Evolutionary conservation across 2,329 filamentous ascomycete genomes (phyloP), one percentile per base, ranked within the genome.

Genomic region (Paracoccidioides brasiliensis): DNA sequence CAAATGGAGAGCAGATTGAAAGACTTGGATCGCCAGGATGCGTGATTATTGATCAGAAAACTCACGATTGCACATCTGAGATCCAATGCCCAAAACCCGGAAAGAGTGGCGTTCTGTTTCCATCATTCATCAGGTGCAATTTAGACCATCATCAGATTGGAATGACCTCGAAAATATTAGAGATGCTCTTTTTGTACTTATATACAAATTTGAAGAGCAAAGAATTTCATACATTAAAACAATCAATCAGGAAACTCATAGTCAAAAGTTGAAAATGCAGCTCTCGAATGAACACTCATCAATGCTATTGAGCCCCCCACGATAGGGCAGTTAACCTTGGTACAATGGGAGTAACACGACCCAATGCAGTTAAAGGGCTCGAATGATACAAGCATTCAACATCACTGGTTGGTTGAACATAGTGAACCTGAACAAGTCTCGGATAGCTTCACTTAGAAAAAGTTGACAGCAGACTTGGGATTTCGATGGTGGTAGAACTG

Each of bases 311-410:
- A 22, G 22, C 1, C 22, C 22, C 22, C 22, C 22, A 22, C 22
- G 22, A 22, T 22, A 22, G 2, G 1, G 2, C 22, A 2, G 22
- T 22, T 2, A 22, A 22, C 22, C 38, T 14, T 28, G 43, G 48
- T 58, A 64, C 33, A 64, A 61, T 38, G 56, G 38, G 38, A 41
- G 60, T 42, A 59, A 61, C 35, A 61, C 66, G 22, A 40, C 57
- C 61, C 48, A 60, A 63, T 53, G 60, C 63, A 54, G 60, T 58
- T 58, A 64, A 63, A 51, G 59, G 63, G 54, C 60, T 58, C 59
- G 63, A 61, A 50, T 43, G 57, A 44, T 55, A 56, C 40, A 56
- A n/a, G n/a, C n/a, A 22, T 22, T 22, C 22, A 22, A 22, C 22
- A 22, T 22, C 22, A 22, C 22, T 22, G 22, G 22, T 22, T 22